Percentiles rank a stretch among this genome's conserved stretches.
phyloP scores from a whole-genome alignment of 768 basidiomycete species.

The Rhizopogon roseolus region DNA sequence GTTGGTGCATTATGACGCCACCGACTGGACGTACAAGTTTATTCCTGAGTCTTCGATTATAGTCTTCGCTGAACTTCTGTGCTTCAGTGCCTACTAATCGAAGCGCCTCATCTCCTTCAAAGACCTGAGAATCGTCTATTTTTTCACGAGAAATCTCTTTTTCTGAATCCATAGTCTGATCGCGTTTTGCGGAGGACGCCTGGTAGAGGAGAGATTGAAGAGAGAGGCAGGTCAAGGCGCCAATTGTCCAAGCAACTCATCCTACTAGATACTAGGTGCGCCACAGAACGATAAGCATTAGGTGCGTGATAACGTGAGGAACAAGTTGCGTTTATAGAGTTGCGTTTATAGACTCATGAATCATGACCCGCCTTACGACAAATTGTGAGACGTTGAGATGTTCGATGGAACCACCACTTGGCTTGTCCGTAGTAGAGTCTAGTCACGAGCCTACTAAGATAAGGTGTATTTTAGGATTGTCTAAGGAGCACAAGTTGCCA shows the following conservation, averaged over 20 bases:
- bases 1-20: neutral
- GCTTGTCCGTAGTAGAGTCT: too few species aligned
- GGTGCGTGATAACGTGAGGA: neutral
- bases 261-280: neutral
- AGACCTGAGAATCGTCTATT: neutral
- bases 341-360: too few species aligned
- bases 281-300: neutral
- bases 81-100: conserved; percentile 50
- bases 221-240: neutral
- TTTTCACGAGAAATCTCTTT: neutral
- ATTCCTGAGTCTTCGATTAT: conserved; percentile 47
- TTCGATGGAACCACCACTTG: too few species aligned
- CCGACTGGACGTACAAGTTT: conserved; percentile 44
- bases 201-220: neutral
- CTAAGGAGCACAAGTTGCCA: neutral
- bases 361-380: too few species aligned
- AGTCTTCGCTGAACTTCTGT: conserved; percentile 52
- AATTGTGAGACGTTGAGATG: too few species aligned
- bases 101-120: conserved; percentile 55
- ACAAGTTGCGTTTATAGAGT: neutral
- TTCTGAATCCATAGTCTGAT: neutral
- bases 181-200: neutral
- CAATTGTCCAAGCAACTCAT: neutral
- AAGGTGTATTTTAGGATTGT: conserved; percentile 1
- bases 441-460: neutral